These are phyloP conservation scores for Saksenaea oblongispora DNA, from an alignment of 371 early-diverging fungal genomes.

Conservation along the genomic window DNA sequence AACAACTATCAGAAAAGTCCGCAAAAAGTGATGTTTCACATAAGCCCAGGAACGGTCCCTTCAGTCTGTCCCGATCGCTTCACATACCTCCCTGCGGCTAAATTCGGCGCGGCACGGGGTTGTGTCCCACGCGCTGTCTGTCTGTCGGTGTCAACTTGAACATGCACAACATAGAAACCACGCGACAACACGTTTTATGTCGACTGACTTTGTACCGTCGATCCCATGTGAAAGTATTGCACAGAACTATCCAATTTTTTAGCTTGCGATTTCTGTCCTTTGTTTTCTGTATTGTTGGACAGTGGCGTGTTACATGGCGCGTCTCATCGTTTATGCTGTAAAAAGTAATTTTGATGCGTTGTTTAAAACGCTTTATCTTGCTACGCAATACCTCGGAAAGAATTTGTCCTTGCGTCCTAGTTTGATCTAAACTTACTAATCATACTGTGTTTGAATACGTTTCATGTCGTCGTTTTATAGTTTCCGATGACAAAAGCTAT, in stretches of 20 bases:
- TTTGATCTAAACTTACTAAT: background rate
- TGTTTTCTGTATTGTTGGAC: background rate
- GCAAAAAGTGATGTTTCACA: background rate
- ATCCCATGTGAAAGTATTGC: constrained; percentile 2
- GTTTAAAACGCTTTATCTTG: background rate
- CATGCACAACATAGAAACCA: background rate
- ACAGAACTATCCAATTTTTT: background rate
- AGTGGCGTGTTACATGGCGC: background rate
- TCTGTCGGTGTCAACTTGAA: background rate
- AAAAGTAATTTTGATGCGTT: background rate
- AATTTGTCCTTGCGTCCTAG: background rate
- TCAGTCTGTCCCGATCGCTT: background rate
- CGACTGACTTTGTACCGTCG: constrained; percentile 6
- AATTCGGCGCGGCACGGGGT: constrained; percentile 7
- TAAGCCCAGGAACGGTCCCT: background rate
- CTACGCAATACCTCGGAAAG: background rate
- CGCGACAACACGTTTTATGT: background rate
- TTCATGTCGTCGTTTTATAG: background rate
- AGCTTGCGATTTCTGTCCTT: background rate
- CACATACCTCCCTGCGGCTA: background rate
- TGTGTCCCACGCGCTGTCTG: constrained; percentile 2
- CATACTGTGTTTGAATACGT: background rate
- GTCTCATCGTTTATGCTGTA: background rate
- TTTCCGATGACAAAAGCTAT: background rate
- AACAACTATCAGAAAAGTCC: background rate